Conservation (phyloP, 176 grass and related monocot species). For the Elaeis guineensis region DNA sequence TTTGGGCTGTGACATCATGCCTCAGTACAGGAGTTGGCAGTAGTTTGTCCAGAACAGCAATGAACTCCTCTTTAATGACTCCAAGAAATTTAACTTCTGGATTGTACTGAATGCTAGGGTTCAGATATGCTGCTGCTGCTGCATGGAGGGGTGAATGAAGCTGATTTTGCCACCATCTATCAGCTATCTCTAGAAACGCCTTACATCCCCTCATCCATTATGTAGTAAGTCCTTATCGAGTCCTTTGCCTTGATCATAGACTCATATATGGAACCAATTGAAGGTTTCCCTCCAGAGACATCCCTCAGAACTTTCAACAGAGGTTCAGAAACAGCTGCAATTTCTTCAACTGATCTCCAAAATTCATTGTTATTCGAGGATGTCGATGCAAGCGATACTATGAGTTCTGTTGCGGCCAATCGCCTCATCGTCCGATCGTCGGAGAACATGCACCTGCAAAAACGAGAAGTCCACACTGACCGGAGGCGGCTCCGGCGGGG, state of each 20-base stretch:
- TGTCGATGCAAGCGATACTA: slow-evolving; percentile 48
- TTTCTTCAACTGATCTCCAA: slow-evolving; percentile 82
- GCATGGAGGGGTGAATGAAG: slow-evolving; percentile 90
- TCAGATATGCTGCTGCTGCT: slow-evolving; percentile 69
- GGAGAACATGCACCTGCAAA: too few species aligned
- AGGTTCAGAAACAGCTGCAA: slow-evolving; percentile 80
- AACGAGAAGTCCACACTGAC: too few species aligned
- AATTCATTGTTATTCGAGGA: slow-evolving; percentile 61
- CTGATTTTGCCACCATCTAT: slow-evolving; percentile 64
- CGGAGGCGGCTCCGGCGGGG: too few species aligned
- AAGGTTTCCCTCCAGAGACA: slow-evolving; percentile 72
- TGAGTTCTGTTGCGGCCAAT: too few species aligned
- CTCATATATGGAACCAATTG: slow-evolving; percentile 85
- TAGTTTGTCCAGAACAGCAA: slow-evolving; percentile 67
- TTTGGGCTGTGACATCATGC: slow-evolving; percentile 64
- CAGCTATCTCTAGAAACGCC: slow-evolving; percentile 77
- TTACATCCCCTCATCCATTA: slow-evolving; percentile 94
- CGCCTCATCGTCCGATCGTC: too few species aligned
- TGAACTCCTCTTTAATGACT: slow-evolving; percentile 68
- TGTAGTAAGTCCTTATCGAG: slow-evolving; percentile 92
- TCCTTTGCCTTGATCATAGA: slow-evolving; percentile 93
- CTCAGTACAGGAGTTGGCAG: slow-evolving; percentile 63
- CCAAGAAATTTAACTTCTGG: slow-evolving; percentile 65
- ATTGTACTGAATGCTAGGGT: slow-evolving; percentile 90
- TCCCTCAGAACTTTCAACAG: slow-evolving; percentile 77